Conservation (phyloP, 345 rosid species). For the Carallia brachiata region DNA sequence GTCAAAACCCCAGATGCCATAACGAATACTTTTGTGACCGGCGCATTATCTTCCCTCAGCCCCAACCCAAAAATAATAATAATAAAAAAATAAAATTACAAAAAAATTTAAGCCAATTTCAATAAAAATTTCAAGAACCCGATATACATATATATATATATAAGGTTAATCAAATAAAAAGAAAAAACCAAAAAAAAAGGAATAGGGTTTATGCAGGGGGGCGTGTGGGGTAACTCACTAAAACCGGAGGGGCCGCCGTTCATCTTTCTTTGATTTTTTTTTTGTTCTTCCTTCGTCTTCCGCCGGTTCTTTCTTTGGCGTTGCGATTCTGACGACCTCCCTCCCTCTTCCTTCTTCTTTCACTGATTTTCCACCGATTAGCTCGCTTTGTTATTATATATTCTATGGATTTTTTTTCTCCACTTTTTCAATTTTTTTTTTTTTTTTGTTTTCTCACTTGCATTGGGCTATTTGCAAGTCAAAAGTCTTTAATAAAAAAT, state of each 20-base stretch:
- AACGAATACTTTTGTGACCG: conserved; percentile 70
- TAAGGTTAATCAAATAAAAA: not conserved
- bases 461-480: too few species aligned
- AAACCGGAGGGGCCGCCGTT: conserved; percentile 99
- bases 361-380: too few species aligned
- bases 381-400: too few species aligned
- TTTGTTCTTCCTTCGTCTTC: too few species aligned
- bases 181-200: too few species aligned
- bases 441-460: too few species aligned
- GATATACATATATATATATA: not conserved
- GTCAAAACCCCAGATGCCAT: conserved; percentile 71
- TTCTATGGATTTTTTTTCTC: too few species aligned
- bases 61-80: not conserved
- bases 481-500: too few species aligned
- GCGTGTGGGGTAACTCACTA: conserved; percentile 43
- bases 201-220: not conserved
- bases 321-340: too few species aligned
- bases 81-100: not conserved
- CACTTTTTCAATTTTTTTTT: too few species aligned
- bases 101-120: not conserved
- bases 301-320: too few species aligned
- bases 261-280: conserved; percentile 48
- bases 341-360: too few species aligned
- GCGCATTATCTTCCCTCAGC: conserved; percentile 68
- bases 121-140: not conserved